Evolutionary conservation across 192 early-diverging fungal species (phyloP).

Genomic region (Coemansia sp.): DNA sequence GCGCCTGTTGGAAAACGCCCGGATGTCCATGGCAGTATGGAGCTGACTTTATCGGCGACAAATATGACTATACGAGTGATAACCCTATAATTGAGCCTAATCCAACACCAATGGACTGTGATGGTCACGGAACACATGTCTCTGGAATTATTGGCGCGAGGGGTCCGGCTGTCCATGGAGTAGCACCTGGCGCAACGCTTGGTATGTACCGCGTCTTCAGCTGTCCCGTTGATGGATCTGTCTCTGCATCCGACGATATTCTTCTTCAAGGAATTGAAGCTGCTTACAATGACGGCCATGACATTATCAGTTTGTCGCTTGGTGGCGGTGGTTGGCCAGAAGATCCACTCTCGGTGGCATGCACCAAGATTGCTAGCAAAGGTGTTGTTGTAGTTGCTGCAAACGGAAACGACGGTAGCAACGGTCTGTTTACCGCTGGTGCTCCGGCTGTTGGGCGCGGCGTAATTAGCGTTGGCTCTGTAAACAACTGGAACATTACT

Average conservation of each 20-base stretch:
- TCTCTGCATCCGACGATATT: constrained; percentile 48
- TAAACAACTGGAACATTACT: constrained; percentile 53
- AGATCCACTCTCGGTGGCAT: constrained; percentile 51
- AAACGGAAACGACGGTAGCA: constrained; percentile 72
- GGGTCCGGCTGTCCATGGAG: constrained; percentile 53
- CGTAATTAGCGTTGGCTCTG: constrained; percentile 60
- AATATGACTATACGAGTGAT: constrained; percentile 21
- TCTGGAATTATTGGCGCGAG: constrained; percentile 58
- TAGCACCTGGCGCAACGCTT: constrained; percentile 63
- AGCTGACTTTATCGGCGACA: constrained; percentile 65
- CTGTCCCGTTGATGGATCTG: constrained; percentile 43
- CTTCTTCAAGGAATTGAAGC: constrained; percentile 61
- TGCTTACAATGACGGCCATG: constrained; percentile 42
- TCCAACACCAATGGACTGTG: constrained; percentile 53
- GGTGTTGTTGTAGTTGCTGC: constrained; percentile 65
- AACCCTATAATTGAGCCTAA: constrained; percentile 53
- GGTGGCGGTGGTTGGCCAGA: constrained; percentile 59
- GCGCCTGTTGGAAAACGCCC: constrained; percentile 12
- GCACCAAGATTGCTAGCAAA: constrained; percentile 36
- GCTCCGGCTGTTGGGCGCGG: constrained; percentile 53
- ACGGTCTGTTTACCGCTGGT: constrained; percentile 56
- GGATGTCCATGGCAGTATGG: constrained; percentile 42
- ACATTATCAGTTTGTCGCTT: constrained; percentile 67
- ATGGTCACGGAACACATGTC: constrained; percentile 70
- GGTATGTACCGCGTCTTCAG: constrained; percentile 67